phyloP scores from a whole-genome alignment of 2,329 filamentous ascomycete species.

The Fusarium mexicanum region DNA sequence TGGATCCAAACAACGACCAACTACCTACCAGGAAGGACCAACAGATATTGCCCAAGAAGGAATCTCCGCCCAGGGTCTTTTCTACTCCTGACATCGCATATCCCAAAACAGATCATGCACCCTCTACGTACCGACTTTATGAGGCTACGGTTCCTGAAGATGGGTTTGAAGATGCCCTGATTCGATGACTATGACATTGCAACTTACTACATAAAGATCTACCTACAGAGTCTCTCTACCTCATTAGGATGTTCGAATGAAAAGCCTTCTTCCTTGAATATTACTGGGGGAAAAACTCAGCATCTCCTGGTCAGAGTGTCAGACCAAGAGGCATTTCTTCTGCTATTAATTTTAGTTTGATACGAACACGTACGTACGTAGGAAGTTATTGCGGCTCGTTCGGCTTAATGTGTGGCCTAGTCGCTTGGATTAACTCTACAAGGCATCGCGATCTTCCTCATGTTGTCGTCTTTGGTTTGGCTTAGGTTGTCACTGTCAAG shows the following conservation, averaged over 20 bases:
- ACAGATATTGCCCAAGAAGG: slow-evolving; percentile 12
- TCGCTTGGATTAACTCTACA: neutral
- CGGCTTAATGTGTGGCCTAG: neutral
- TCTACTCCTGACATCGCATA: slow-evolving; percentile 13
- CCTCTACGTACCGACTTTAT: slow-evolving; percentile 7
- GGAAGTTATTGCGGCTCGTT: slow-evolving; percentile 9
- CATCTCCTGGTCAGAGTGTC: slow-evolving; percentile 1
- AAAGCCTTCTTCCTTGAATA: neutral
- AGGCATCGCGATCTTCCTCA: slow-evolving; percentile 17
- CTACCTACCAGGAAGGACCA: neutral
- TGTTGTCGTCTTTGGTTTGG: slow-evolving; percentile 2
- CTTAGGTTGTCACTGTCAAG: slow-evolving; percentile 18
- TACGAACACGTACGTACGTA: neutral
- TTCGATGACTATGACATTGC: neutral
- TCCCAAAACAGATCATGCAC: neutral
- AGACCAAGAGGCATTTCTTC: slow-evolving; percentile 2
- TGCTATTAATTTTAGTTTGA: neutral
- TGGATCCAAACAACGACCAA: neutral
- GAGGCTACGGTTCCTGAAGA: neutral
- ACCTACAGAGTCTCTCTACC: neutral
- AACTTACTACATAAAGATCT: neutral
- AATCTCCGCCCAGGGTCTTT: slow-evolving; percentile 1
- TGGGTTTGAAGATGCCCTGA: neutral
- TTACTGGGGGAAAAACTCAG: slow-evolving; percentile 14
- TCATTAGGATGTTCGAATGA: slow-evolving; percentile 1